Evolutionary conservation across 2,329 filamentous ascomycete species (phyloP), one percentile per base, ranked within the genome.

Genomic region (Pseudogymnoascus sp.): DNA sequence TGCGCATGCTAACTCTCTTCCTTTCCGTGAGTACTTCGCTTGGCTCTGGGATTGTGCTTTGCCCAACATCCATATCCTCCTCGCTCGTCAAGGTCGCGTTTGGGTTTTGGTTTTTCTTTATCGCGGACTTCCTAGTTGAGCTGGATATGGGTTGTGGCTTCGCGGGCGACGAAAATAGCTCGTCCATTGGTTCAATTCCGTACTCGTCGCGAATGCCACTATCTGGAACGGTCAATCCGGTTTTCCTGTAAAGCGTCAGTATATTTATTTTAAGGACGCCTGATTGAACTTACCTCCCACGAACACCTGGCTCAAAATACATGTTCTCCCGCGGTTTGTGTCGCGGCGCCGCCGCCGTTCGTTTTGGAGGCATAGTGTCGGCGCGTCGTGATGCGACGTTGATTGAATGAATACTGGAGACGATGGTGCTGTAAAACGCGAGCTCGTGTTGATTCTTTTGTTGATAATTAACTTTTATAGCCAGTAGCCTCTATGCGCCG

Each of bases 111-210:
- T 65, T 66, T 59, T 64, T 64, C 59, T 33, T 62, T 19, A 44
- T 61, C 40, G 9, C 62, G 28, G 31, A 62, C 50, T 28, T 42
- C 47, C 21, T 61, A 21, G n/a, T 40, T 17, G 38, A 36, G 21
- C 35, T 42, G 9, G 33, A 42, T 61, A 61, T 80, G 9, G 59
- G 33, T n/a, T 80, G 82, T 62, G 75, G 77, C 71, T 87, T 89
- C 68, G 85, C 83, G 13, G 93, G 92, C 19, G 93, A 96, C 8
- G 93, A 97, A 76, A 96, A 96, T 68, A 97, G 85, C 68, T 86
- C 85, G 36, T 93, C 90, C 64, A 96, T 83, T 36, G 90, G 88
- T 74, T 97, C 91, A 79, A 99, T 87, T 75, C 93, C 95, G 81
- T 96, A 82, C 74, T 96, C 92, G 77, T 97, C 93, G 77, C 91